Base-by-base conservation (phyloP, 331 rosid species). In the Acacia concinna region DNA sequence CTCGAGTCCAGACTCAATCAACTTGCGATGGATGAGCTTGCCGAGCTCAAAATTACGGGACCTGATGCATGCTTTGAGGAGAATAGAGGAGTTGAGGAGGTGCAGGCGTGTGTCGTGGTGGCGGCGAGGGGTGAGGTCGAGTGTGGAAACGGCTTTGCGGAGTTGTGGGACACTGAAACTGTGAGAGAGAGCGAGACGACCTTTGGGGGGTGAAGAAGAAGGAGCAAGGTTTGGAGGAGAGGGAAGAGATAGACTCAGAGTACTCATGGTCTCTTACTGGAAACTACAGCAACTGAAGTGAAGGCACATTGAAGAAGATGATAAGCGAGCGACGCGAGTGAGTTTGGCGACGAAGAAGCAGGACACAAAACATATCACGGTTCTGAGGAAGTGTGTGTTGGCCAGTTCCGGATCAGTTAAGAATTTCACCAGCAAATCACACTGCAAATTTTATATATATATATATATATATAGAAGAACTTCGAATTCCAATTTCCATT, bases 41-140 rank as follows among this genome's bases (percentile, higher is more conserved):
- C 87, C 91, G 12, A 83, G 86, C 2, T 73, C 34, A 4, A 79
- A 72, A 71, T 76, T 81, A 25, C 68, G 47, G 12, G 89, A 78
- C 69, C 86, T 56, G 73, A 88, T 85, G 84, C 89, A 85, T 31
- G 82, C 44, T 51, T 88, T 88, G 60, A 88, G 89, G 75, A 87
- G 85, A 27, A 82, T 54, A 2, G 87, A 70, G 57, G 78, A 51
- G 56, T 35, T 27, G 6, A 49, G 32, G 69, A 81, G 85, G 15
- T 65, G 65, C 18, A 73, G 82, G 27, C 1, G 81, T 8, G 23
- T 13, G 9, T 54, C 8, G 13, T 49, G 1, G 9, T 18, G 25
- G 1, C 23, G 28, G 1, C n/a, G 30, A 12, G 34, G 17, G 23
- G 71, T 34, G 65, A 77, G 54, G 35, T 84, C 63, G 0, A 87